These are phyloP conservation scores for Colletotrichum tofieldiae DNA, from an alignment of 2,329 filamentous ascomycete species.

Conservation along the genomic window DNA sequence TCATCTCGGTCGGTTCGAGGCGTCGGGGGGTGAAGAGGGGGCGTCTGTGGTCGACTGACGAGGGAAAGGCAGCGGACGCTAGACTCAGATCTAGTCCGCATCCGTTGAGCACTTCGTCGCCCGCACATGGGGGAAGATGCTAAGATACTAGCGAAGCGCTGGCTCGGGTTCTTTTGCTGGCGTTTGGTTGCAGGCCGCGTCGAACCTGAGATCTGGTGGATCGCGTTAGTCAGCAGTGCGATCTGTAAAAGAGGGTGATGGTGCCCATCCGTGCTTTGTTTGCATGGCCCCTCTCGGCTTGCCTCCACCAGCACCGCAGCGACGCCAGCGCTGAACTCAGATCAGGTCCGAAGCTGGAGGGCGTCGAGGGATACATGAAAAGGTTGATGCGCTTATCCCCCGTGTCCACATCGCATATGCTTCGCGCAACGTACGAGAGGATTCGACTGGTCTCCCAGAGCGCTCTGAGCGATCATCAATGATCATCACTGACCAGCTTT, in stretches of 20 bases:
- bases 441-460: slow-evolving; percentile 30
- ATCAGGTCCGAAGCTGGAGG: not conserved
- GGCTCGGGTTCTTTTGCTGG: slow-evolving; percentile 24
- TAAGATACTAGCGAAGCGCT: slow-evolving; percentile 31
- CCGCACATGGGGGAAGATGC: slow-evolving; percentile 32
- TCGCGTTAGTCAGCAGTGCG: not conserved
- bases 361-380: not conserved
- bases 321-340: not conserved
- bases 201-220: not conserved
- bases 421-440: slow-evolving; percentile 1
- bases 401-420: not conserved
- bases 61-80: not conserved
- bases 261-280: not conserved
- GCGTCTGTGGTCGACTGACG: slow-evolving; percentile 1
- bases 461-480: slow-evolving; percentile 10
- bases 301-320: not conserved
- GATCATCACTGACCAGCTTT: slow-evolving; percentile 29
- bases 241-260: not conserved
- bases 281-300: no score
- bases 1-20: slow-evolving; percentile 7
- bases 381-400: not conserved
- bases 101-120: slow-evolving; percentile 35
- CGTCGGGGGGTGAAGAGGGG: not conserved
- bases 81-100: slow-evolving; percentile 32
- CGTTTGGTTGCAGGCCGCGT: slow-evolving; percentile 3